Base-by-base conservation (phyloP, 2,329 filamentous ascomycete species). In the Cercospora sojina region DNA sequence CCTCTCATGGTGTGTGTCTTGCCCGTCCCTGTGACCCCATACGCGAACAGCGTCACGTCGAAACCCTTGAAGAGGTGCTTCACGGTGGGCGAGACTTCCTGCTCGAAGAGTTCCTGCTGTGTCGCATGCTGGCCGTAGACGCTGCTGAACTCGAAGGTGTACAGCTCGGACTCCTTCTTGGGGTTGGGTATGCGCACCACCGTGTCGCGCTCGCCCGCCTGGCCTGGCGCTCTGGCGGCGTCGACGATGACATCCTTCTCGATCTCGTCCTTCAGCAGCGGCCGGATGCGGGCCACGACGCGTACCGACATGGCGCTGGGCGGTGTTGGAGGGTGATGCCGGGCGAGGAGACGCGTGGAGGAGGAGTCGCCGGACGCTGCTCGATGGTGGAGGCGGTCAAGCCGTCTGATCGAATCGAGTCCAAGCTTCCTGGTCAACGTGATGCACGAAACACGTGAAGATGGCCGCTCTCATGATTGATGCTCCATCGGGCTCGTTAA, bases 61-160 rank as follows among this genome's bases (percentile, higher is more conserved):
- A 97, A 99, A 64, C 95, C 95, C 77, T 97, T 89, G 81, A 98
- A 97, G 9, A 98, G 87, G 63, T 95, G 91, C 78, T 97, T 97
- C 69, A 97, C 84, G 59, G 93, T 93, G 1, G 94, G 92, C 47
- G 92, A 86, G 72, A 98, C 93, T 87, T 98, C 94, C 41, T 90
- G 87, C 70, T 93, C 91, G 78, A 96, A 99, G 65, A 99, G 81
- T 70, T 91, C 86, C 79, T 97, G 91, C 78, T 99, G 94, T 8
- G 91, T 88, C 16, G 91, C 90, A 38, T 85, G 79, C 73, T 90
- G 87, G 75, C 92, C 92, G 79, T 97, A 98, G 64, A 98, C 94
- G 72, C 91, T 87, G 83, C 95, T 96, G 84, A 98, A 98, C 61
- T 93, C 88, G 78, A 98, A 99, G 62, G 91, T 93, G 80, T 93